Evolutionary conservation across 78 protist genomes (phyloP).

Genomic region (Cavenderia fasciculata): DNA sequence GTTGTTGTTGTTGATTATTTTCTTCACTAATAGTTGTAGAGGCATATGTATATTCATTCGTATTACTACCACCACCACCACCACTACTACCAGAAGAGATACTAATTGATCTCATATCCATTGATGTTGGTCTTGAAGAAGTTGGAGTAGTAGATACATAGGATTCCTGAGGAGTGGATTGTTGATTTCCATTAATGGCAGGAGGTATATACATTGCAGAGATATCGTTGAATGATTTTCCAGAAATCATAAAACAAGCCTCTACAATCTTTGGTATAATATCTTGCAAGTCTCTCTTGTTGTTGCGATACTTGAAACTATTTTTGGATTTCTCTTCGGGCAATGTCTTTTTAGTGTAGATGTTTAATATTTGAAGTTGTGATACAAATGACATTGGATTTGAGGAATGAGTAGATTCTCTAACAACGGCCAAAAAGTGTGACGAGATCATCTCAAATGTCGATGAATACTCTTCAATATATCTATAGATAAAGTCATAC

Average conservation of each 20-base stretch:
- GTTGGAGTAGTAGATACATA: background rate
- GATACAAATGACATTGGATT: conserved; percentile 67
- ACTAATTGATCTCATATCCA: background rate
- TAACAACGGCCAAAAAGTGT: conserved; percentile 18
- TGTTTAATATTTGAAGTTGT: conserved; percentile 43
- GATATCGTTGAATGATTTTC: conserved; percentile 70
- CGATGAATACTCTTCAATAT: conserved; percentile 35
- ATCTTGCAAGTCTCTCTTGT: conserved; percentile 72
- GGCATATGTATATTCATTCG: conserved; percentile 28
- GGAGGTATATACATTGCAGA: conserved; percentile 62
- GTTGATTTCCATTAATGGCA: too few species aligned
- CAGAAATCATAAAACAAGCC: conserved; percentile 69
- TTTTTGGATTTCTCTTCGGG: conserved; percentile 47
- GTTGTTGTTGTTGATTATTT: too few species aligned
- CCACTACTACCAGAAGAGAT: background rate
- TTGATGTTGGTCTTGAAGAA: background rate
- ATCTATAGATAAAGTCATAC: conserved; percentile 41
- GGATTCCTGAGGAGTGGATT: too few species aligned
- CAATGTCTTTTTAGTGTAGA: conserved; percentile 15
- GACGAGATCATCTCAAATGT: conserved; percentile 17
- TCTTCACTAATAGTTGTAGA: conserved; percentile 13
- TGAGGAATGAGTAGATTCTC: conserved; percentile 27
- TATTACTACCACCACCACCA: background rate
- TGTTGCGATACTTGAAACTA: background rate
- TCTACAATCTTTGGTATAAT: conserved; percentile 72